Evolutionary conservation across 2,329 filamentous ascomycete species (phyloP).

Genomic region (Colletotrichum theobromicola): DNA sequence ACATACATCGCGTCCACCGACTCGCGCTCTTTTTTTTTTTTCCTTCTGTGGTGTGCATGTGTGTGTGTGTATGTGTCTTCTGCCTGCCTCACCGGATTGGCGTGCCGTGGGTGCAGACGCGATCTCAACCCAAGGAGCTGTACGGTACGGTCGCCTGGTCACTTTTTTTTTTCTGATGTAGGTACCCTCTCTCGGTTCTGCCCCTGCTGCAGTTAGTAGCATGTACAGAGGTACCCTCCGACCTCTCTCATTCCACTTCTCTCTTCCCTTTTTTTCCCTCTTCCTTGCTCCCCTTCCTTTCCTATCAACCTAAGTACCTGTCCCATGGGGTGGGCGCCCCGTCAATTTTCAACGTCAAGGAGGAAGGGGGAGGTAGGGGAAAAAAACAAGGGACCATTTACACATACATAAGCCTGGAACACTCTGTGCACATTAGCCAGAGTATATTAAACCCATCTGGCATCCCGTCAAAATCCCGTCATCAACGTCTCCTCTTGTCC

Average conservation of each 20-base stretch:
- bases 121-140: constrained; percentile 5
- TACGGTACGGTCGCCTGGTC: not conserved
- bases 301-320: constrained; percentile 2
- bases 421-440: not conserved
- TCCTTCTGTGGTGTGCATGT: not conserved
- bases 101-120: constrained; percentile 6
- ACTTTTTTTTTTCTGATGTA: constrained; percentile 2
- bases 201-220: constrained; percentile 5
- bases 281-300: not conserved
- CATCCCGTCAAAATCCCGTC: constrained; percentile 2
- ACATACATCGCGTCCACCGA: not conserved
- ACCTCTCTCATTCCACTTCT: constrained; percentile 13
- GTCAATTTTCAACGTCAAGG: constrained; percentile 12
- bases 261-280: not conserved
- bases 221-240: constrained; percentile 12
- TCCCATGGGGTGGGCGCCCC: not conserved
- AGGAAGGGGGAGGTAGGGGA: not conserved
- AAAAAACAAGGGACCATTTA: constrained; percentile 9
- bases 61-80: not conserved
- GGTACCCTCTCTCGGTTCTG: constrained; percentile 15
- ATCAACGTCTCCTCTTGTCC: not conserved
- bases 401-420: not conserved
- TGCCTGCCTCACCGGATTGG: constrained; percentile 13
- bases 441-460: constrained; percentile 18
- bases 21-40: not conserved